These are phyloP conservation scores for Calonectria pseudoturangicola DNA, from an alignment of 2,329 filamentous ascomycete species.

Conservation along the genomic window DNA sequence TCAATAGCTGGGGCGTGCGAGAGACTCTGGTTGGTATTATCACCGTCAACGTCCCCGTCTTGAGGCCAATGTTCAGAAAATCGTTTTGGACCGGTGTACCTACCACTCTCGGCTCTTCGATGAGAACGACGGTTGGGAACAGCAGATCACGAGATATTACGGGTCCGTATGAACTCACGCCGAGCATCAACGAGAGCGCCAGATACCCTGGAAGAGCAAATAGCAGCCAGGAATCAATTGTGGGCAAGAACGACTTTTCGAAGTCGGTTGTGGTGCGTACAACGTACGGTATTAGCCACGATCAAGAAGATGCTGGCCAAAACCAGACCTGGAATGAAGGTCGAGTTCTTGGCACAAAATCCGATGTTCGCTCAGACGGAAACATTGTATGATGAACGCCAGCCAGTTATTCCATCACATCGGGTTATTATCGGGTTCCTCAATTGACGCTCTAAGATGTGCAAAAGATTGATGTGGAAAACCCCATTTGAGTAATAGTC, in stretches of 20 bases:
- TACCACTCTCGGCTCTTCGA: constrained; percentile 15
- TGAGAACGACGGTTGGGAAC: constrained; percentile 19
- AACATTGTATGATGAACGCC: not conserved
- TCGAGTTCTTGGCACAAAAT: not conserved
- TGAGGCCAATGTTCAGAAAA: constrained; percentile 39
- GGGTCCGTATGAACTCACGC: constrained; percentile 44
- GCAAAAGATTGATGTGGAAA: too few relatives aligned
- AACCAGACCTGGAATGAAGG: not conserved
- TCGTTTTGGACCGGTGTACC: constrained; percentile 37
- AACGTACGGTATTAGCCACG: constrained; percentile 42
- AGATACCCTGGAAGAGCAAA: constrained; percentile 16
- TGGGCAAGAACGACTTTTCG: constrained; percentile 19
- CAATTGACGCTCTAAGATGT: too few relatives aligned
- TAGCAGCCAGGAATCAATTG: constrained; percentile 45
- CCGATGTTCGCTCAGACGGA: not conserved
- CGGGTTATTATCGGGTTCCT: too few relatives aligned
- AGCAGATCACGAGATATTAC: constrained; percentile 38
- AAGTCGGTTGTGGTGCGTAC: constrained; percentile 41
- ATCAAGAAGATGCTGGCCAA: not conserved
- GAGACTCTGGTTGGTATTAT: constrained; percentile 62
- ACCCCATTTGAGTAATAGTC: too few relatives aligned
- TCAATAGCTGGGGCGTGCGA: constrained; percentile 54
- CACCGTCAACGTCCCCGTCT: constrained; percentile 56
- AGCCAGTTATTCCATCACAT: too few relatives aligned
- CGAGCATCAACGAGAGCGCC: constrained; percentile 23